A percentile compares a stretch with the other conserved stretches of the same genome.
phyloP scores from a whole-genome alignment of 78 protist genomes.

The Acrasis kona region DNA sequence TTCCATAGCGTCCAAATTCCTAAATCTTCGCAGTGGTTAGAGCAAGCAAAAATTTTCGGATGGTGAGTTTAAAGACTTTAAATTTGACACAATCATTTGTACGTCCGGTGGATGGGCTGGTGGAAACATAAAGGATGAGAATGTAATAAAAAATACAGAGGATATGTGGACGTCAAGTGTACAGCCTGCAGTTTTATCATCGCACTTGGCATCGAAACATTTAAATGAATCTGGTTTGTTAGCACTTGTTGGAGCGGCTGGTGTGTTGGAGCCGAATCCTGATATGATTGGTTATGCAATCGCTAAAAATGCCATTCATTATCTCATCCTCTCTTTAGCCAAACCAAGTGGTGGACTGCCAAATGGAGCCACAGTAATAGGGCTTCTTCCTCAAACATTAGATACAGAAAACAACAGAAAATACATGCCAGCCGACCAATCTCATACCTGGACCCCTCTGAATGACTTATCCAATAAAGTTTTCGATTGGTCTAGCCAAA shows the following conservation, averaged over 20 bases:
- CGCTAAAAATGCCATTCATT: slow-evolving; percentile 65
- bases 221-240: slow-evolving; percentile 33
- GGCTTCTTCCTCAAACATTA: slow-evolving; percentile 50
- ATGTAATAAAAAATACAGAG: slow-evolving; percentile 4
- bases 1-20: too few species aligned
- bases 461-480: slow-evolving; percentile 30
- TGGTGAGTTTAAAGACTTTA: too few species aligned
- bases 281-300: slow-evolving; percentile 70
- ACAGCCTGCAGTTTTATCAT: slow-evolving; percentile 38
- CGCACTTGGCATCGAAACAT: slow-evolving; percentile 25
- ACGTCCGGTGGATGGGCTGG: slow-evolving; percentile 58
- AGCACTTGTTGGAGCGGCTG: slow-evolving; percentile 60
- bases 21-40: too few species aligned
- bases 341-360: slow-evolving; percentile 37
- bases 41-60: too few species aligned
- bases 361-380: slow-evolving; percentile 28
- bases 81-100: too few species aligned
- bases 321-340: slow-evolving; percentile 45
- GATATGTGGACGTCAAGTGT: slow-evolving; percentile 29
- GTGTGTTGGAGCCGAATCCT: slow-evolving; percentile 34
- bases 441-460: slow-evolving; percentile 71
- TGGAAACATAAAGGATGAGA: slow-evolving; percentile 14
- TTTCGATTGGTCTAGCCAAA: slow-evolving; percentile 24
- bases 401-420: slow-evolving; percentile 78
- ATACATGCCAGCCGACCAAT: slow-evolving; percentile 69